Conservation (phyloP, 345 rosid species). For the Crucihimalaya himalaica region DNA sequence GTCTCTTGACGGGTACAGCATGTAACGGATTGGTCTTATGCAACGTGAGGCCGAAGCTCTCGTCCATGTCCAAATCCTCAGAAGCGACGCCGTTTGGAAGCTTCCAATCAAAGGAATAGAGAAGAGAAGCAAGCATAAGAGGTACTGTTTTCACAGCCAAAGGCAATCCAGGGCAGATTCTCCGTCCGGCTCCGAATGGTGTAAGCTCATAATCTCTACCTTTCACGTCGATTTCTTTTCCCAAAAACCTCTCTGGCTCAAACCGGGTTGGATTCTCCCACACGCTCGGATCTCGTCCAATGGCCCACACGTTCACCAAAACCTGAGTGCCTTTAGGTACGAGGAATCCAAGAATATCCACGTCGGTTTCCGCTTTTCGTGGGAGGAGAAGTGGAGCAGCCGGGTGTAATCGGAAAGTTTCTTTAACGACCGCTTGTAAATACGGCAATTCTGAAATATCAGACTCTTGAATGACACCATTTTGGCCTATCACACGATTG, state of each 20-base stretch:
- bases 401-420: slow-evolving; percentile 52
- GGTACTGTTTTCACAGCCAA: slow-evolving; percentile 49
- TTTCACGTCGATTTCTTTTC: slow-evolving; percentile 30
- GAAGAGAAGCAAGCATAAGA: slow-evolving; percentile 48
- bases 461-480: slow-evolving; percentile 35
- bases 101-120: slow-evolving; percentile 52
- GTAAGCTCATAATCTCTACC: slow-evolving; percentile 38
- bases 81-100: slow-evolving; percentile 36
- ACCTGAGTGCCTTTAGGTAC: slow-evolving; percentile 46
- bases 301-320: slow-evolving; percentile 43
- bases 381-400: slow-evolving; percentile 48
- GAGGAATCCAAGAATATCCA: slow-evolving; percentile 31
- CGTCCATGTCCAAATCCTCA: slow-evolving; percentile 49
- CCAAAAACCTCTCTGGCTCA: slow-evolving; percentile 41
- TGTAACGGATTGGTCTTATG: slow-evolving; percentile 38
- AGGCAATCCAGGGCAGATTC: slow-evolving; percentile 43
- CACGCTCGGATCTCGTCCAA: slow-evolving; percentile 41
- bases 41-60: slow-evolving; percentile 38
- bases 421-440: slow-evolving; percentile 45
- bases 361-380: slow-evolving; percentile 31
- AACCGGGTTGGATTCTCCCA: slow-evolving; percentile 41
- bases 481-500: slow-evolving; percentile 36
- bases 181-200: slow-evolving; percentile 35
- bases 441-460: slow-evolving; percentile 38
- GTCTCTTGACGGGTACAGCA: slow-evolving; percentile 30